Evolutionary conservation across 768 basidiomycete genomes (phyloP), one percentile per base, ranked within the genome.

Genomic region (Rhodotorula toruloides): DNA sequence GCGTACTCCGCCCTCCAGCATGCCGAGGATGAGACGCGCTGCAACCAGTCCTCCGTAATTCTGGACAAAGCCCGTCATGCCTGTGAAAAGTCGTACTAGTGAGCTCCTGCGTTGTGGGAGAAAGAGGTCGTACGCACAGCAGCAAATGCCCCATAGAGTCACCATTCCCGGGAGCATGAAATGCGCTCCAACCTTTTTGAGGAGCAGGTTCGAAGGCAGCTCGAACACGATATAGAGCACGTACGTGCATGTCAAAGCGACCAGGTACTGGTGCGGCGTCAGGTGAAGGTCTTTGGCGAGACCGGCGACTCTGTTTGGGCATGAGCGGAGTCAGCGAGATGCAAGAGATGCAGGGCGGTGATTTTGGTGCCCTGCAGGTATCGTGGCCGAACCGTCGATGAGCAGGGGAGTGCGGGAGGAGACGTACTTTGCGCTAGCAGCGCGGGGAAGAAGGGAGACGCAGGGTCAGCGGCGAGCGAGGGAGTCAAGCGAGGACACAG

Each of bases 71-170:
- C 76, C 74, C 50, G 84, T 77, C 14, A 84, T 80, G 16, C 82
- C 54, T 60, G 34, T 2, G 5, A 29, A 6, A 22, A 22, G 2
- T 5, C 5, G 6, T 1, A 27, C 0, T 25, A 54, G 31, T 34
- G 19, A 16, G n/a, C n/a, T n/a, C n/a, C n/a, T n/a, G n/a, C n/a
- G n/a, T n/a, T n/a, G n/a, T n/a, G n/a, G n/a, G n/a, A n/a, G n/a
- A n/a, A n/a, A n/a, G n/a, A n/a, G n/a, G n/a, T n/a, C n/a, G n/a
- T 5, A 25, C 62, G 27, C 6, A 63, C 61, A 67, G 54, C 57
- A 59, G 21, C 85, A 81, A n/a, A 87, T 53, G n/a, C 87, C 87
- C 87, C 87, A 89, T 1, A 83, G 71, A 0, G 82, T 81, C 54
- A 87, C 76, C 81, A 87, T 83, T 2, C 82, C 76, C 0, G 87